Percentiles rank a stretch among this genome's conserved stretches.
phyloP scores from a whole-genome alignment of 495 filamentous ascomycete species.

The Daldinia decipiens region DNA sequence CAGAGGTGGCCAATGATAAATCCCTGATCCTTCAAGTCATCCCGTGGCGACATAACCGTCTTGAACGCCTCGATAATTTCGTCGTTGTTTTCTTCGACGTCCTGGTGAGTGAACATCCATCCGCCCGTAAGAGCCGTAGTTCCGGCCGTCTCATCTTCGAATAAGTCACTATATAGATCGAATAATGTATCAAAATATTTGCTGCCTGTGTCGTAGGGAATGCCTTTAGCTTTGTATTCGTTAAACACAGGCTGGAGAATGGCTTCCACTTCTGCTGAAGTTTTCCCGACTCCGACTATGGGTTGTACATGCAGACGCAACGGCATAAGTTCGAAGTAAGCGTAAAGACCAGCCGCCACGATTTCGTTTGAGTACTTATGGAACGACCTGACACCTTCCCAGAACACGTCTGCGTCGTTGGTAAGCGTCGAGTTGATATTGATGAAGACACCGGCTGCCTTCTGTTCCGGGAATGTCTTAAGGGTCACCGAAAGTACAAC shows the following conservation, averaged over 20 bases:
- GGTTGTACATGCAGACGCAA: slow-evolving; percentile 53
- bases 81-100: slow-evolving; percentile 54
- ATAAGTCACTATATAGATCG: slow-evolving; percentile 59
- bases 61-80: slow-evolving; percentile 55
- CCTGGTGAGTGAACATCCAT: slow-evolving; percentile 55
- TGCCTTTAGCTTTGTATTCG: slow-evolving; percentile 52
- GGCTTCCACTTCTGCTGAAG: slow-evolving; percentile 50
- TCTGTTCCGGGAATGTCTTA: slow-evolving; percentile 58
- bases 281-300: slow-evolving; percentile 58
- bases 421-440: slow-evolving; percentile 54
- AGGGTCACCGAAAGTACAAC: slow-evolving; percentile 64
- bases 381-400: slow-evolving; percentile 58
- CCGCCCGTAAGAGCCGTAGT: slow-evolving; percentile 58
- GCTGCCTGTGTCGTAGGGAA: slow-evolving; percentile 49
- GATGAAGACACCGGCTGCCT: slow-evolving; percentile 53
- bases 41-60: slow-evolving; percentile 42
- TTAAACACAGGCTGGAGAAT: slow-evolving; percentile 59
- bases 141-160: slow-evolving; percentile 58
- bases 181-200: slow-evolving; percentile 56
- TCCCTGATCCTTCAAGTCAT: slow-evolving; percentile 43
- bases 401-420: slow-evolving; percentile 52
- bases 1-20: slow-evolving; percentile 63
- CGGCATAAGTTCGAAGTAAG: slow-evolving; percentile 58
- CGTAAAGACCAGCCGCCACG: slow-evolving; percentile 57
- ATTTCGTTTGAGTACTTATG: slow-evolving; percentile 56